A percentile compares a stretch with the other conserved stretches of the same genome.
phyloP scores from a whole-genome alignment of 176 grass and related monocot species.

The Triticum dicoccoides region DNA sequence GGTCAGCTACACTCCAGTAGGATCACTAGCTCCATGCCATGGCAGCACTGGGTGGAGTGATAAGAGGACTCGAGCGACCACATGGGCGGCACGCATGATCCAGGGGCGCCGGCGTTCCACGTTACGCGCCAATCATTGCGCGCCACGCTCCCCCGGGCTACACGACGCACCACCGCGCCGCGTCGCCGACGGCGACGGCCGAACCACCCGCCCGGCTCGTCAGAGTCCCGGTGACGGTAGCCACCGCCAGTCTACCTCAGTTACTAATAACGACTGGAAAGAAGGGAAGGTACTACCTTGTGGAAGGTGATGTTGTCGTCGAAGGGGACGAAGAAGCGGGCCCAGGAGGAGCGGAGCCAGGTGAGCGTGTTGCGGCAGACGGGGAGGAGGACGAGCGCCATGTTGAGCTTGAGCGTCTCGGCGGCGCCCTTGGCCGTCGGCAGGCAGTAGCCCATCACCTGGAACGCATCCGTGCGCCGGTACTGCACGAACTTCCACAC shows the following conservation, averaged over 20 bases:
- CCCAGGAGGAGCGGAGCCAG: constrained; percentile 92
- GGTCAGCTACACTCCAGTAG: neutral
- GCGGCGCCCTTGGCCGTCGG: constrained; percentile 88
- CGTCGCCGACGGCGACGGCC: constrained; percentile 36
- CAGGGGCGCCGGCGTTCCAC: neutral
- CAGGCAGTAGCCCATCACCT: constrained; percentile 95
- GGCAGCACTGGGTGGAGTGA: neutral
- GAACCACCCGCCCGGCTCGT: neutral
- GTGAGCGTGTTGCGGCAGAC: constrained; percentile 98
- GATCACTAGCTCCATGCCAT: neutral
- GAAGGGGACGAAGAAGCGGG: constrained; percentile 91
- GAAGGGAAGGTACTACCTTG: constrained; percentile 59
- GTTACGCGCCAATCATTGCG: constrained; percentile 12
- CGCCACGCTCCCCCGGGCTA: constrained; percentile 13
- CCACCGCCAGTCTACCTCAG: neutral
- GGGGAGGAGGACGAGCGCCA: constrained; percentile 91
- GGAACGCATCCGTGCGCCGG: constrained; percentile 49
- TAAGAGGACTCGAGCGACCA: constrained; percentile 14
- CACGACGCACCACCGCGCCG: constrained; percentile 17
- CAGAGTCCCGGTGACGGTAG: neutral
- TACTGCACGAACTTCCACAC: constrained; percentile 94
- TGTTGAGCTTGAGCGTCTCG: constrained; percentile 98
- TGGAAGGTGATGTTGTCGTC: constrained; percentile 99
- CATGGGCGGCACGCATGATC: constrained; percentile 33
- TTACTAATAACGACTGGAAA: neutral